Conservation (phyloP, 2,329 filamentous ascomycete species). For the Byssochlamys sp. region DNA sequence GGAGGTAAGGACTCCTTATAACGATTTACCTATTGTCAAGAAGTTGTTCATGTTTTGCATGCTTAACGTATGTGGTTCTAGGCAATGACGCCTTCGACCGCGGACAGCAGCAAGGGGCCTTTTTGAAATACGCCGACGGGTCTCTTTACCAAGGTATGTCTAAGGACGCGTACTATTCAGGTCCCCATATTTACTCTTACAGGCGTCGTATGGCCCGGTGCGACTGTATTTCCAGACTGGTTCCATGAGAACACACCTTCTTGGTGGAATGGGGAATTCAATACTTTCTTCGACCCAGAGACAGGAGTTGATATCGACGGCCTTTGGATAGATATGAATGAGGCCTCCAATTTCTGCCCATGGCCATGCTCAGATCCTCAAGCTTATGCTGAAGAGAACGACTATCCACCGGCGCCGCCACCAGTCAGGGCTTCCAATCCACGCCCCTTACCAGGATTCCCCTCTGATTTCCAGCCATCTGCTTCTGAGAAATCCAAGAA, state of each 20-base stretch:
- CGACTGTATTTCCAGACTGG: constrained; percentile 67
- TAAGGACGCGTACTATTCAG: neutral
- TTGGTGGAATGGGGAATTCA: constrained; percentile 64
- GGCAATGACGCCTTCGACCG: constrained; percentile 51
- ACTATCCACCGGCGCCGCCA: constrained; percentile 50
- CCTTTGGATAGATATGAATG: constrained; percentile 67
- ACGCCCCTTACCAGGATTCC: constrained; percentile 59
- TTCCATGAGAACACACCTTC: constrained; percentile 54
- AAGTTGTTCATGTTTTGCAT: neutral
- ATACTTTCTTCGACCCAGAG: constrained; percentile 52
- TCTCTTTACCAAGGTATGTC: constrained; percentile 39
- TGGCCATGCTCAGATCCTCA: constrained; percentile 48
- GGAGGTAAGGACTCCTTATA: constrained; percentile 16
- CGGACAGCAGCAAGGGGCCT: constrained; percentile 49
- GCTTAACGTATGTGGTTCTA: neutral
- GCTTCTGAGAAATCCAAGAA: constrained; percentile 2
- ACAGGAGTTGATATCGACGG: constrained; percentile 66
- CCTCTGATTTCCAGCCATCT: constrained; percentile 55
- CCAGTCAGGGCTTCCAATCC: constrained; percentile 52
- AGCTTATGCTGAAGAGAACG: constrained; percentile 39
- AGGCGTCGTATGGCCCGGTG: constrained; percentile 70
- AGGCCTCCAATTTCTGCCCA: constrained; percentile 45
- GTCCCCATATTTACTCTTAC: neutral
- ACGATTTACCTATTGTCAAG: neutral
- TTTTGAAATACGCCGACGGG: constrained; percentile 47